These are phyloP conservation scores for Fomitopsis serialis DNA, from an alignment of 768 basidiomycete genomes.

Conservation along the genomic window DNA sequence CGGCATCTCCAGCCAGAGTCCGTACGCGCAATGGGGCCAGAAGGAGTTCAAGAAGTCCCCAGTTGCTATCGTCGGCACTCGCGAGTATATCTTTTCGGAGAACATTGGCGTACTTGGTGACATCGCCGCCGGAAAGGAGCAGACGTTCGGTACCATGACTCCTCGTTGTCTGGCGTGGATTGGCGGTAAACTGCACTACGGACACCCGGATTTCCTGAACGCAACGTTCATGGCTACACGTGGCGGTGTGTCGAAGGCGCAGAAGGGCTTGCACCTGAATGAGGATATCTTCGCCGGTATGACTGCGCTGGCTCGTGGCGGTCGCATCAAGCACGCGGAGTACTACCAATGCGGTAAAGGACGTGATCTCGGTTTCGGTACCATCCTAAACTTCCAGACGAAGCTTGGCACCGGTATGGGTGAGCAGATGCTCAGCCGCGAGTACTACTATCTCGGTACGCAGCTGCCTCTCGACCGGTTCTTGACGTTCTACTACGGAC, in stretches of 20 bases:
- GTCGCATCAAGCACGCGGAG: conserved; percentile 98
- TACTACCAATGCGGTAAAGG: conserved; percentile 99
- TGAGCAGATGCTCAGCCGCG: conserved; percentile 98
- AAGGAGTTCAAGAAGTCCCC: conserved; percentile 88
- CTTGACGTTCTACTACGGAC: conserved; percentile 98
- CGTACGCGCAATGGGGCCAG: conserved; percentile 94
- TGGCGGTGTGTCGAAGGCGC: conserved; percentile 97
- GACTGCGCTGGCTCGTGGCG: conserved; percentile 97
- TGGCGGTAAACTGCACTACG: conserved; percentile 97
- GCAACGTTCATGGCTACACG: conserved; percentile 98
- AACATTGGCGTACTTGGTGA: conserved; percentile 99
- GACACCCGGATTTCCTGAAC: conserved; percentile 98
- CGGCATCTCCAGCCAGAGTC: conserved; percentile 83
- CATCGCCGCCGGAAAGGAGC: conserved; percentile 98
- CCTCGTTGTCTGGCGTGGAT: conserved; percentile 95
- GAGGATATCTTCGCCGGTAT: conserved; percentile 99
- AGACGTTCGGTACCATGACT: conserved; percentile 98
- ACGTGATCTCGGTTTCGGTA: conserved; percentile 98
- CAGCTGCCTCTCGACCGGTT: conserved; percentile 98
- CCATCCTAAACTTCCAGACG: conserved; percentile 99
- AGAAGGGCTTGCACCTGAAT: conserved; percentile 97
- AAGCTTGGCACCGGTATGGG: conserved; percentile 99
- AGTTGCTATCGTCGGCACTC: conserved; percentile 95
- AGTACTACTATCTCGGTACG: conserved; percentile 98
- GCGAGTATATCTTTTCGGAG: conserved; percentile 99